Percentiles rank a stretch among this genome's conserved stretches.
These are phyloP conservation scores for Macrocystidia cucumis DNA, from an alignment of 1,284 basidiomycete species.

Conservation along the genomic window DNA sequence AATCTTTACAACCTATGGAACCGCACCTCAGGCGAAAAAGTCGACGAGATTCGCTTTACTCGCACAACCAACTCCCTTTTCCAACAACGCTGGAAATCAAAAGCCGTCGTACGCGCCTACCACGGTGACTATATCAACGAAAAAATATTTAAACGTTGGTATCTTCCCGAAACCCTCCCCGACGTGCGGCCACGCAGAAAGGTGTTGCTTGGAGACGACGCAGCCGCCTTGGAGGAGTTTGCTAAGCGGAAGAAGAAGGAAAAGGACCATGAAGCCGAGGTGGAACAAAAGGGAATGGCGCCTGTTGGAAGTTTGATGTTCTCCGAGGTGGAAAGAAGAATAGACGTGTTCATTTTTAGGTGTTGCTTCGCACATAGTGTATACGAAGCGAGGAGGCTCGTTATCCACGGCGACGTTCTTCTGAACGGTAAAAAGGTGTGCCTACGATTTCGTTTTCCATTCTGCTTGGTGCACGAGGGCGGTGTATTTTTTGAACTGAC, in stretches of 20 bases:
- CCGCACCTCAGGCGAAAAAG: constrained; percentile 45
- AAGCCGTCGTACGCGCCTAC: constrained; percentile 88
- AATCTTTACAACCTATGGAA: constrained; percentile 80
- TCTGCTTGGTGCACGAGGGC: too few species aligned
- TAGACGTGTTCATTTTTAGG: constrained; percentile 91
- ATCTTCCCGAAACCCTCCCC: constrained; percentile 82
- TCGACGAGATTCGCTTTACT: constrained; percentile 49
- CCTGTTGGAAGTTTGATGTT: constrained; percentile 88
- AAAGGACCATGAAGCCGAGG: constrained; percentile 39
- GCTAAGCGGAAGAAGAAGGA: constrained; percentile 48
- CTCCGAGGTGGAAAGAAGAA: constrained; percentile 84
- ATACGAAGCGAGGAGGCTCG: constrained; percentile 82
- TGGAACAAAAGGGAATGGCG: constrained; percentile 56
- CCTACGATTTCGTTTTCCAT: constrained; percentile 10
- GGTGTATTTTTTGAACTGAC: constrained; percentile 4
- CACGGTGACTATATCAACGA: constrained; percentile 95
- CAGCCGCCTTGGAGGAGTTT: constrained; percentile 42
- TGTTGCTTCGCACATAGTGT: constrained; percentile 88
- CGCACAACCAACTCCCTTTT: constrained; percentile 62
- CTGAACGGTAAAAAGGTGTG: constrained; percentile 87
- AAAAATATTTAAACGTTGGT: constrained; percentile 93
- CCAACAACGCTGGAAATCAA: constrained; percentile 90
- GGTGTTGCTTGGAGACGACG: constrained; percentile 31
- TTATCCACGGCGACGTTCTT: constrained; percentile 83
- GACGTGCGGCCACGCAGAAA: constrained; percentile 65